Evolutionary conservation across 2,329 filamentous ascomycete species (phyloP).

Genomic region (Chaetomium olivaceum): DNA sequence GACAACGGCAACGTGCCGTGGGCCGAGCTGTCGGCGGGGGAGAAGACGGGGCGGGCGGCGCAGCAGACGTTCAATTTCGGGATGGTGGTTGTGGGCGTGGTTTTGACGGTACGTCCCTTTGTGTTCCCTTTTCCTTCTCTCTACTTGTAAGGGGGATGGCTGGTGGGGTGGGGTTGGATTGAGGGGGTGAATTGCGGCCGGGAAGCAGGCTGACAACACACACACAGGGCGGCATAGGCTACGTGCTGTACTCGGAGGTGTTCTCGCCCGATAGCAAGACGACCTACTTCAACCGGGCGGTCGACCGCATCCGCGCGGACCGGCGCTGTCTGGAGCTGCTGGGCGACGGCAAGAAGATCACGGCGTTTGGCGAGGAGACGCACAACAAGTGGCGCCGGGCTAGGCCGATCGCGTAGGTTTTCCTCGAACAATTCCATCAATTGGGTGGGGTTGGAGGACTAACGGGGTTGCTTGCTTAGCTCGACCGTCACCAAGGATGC

Average conservation of each 20-base stretch:
- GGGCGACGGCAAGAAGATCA: constrained; percentile 73
- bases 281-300: constrained; percentile 82
- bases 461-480: constrained; percentile 43
- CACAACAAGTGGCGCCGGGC: constrained; percentile 77
- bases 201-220: not conserved
- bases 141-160: too few relatives aligned
- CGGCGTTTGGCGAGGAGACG: constrained; percentile 78
- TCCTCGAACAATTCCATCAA: too few relatives aligned
- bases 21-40: constrained; percentile 70
- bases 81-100: constrained; percentile 71
- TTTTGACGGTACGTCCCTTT: constrained; percentile 64
- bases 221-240: constrained; percentile 69
- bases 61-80: constrained; percentile 90
- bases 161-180: not conserved
- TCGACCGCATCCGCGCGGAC: constrained; percentile 75
- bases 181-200: too few relatives aligned
- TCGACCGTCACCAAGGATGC: constrained; percentile 69
- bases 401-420: constrained; percentile 58
- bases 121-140: not conserved
- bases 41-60: constrained; percentile 81
- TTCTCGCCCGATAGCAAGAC: constrained; percentile 85
- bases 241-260: constrained; percentile 78
- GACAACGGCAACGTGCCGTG: constrained; percentile 83
- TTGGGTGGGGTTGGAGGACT: not conserved
- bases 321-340: constrained; percentile 70